These are phyloP conservation scores for Naganishia sp. DNA, from an alignment of 1,284 basidiomycete genomes.

Conservation along the genomic window DNA sequence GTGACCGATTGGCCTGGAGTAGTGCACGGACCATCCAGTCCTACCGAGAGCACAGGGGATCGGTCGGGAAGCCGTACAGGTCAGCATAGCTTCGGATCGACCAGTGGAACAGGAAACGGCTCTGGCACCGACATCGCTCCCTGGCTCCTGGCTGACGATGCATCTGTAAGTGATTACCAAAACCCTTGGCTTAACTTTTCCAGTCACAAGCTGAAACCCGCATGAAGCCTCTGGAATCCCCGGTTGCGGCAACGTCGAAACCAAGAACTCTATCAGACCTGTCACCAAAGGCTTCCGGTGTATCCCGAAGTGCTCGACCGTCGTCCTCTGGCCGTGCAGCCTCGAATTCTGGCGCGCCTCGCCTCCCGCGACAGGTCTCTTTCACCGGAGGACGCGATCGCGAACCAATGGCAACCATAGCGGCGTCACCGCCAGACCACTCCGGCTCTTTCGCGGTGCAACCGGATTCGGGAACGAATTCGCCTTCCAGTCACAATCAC, in stretches of 20 bases:
- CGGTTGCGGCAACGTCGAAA: background rate
- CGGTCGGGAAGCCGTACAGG: background rate
- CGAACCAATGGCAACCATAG: conserved; percentile 17
- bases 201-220: background rate
- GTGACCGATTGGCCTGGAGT: conserved; percentile 23
- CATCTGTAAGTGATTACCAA: background rate
- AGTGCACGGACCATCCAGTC: conserved; percentile 13
- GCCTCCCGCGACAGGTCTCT: conserved; percentile 9
- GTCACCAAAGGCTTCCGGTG: background rate
- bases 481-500: conserved; percentile 15
- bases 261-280: conserved; percentile 3
- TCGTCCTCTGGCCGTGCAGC: conserved; percentile 1
- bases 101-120: background rate
- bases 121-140: conserved; percentile 22
- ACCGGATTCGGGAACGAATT: conserved; percentile 5
- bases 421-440: conserved; percentile 23
- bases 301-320: background rate
- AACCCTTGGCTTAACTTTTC: too few species aligned
- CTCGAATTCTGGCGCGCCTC: background rate
- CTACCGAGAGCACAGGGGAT: background rate
- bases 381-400: conserved; percentile 10
- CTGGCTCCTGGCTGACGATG: conserved; percentile 22
- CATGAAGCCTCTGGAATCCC: background rate
- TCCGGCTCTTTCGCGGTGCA: background rate
- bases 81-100: background rate